These are phyloP conservation scores for Carex sylvatica DNA, from an alignment of 202 grass and related monocot genomes.

Conservation along the genomic window DNA sequence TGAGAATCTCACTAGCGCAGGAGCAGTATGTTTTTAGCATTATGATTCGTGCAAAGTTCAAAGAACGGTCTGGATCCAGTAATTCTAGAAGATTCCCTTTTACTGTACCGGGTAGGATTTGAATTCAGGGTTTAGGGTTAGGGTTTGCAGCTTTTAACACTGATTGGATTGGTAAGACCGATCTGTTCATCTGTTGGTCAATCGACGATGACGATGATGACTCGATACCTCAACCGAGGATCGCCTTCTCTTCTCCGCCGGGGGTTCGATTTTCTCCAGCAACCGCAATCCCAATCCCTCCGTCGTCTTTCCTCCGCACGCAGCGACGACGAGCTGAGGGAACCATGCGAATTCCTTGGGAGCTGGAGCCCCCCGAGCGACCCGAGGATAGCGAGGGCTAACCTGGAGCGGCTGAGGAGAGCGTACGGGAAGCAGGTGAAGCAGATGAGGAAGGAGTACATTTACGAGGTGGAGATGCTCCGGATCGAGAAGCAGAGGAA, in stretches of 20 bases:
- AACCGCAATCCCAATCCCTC: constrained; percentile 6
- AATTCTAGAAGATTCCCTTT: no score
- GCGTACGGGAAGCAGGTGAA: constrained; percentile 48
- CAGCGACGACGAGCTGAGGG: constrained; percentile 40
- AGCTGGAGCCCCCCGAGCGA: constrained; percentile 62
- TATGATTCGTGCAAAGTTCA: no score
- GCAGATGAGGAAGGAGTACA: constrained; percentile 31
- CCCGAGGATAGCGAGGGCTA: constrained; percentile 46
- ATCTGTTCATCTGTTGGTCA: background rate
- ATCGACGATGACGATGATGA: background rate
- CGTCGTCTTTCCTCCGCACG: background rate
- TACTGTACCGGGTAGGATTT: no score
- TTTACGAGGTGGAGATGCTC: constrained; percentile 42
- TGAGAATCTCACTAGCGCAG: no score
- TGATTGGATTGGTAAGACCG: no score
- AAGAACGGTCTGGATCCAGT: no score
- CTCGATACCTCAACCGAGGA: constrained; percentile 9
- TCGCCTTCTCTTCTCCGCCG: background rate
- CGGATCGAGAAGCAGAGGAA: constrained; percentile 35
- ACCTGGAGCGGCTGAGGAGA: constrained; percentile 64
- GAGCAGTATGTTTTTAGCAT: no score
- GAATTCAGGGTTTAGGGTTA: no score
- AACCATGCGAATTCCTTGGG: constrained; percentile 52
- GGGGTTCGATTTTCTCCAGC: background rate
- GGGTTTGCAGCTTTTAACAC: background rate